Evolutionary conservation across 768 basidiomycete species (phyloP), one percentile per base, ranked within the genome.

Genomic region (Tylopilus balloui): DNA sequence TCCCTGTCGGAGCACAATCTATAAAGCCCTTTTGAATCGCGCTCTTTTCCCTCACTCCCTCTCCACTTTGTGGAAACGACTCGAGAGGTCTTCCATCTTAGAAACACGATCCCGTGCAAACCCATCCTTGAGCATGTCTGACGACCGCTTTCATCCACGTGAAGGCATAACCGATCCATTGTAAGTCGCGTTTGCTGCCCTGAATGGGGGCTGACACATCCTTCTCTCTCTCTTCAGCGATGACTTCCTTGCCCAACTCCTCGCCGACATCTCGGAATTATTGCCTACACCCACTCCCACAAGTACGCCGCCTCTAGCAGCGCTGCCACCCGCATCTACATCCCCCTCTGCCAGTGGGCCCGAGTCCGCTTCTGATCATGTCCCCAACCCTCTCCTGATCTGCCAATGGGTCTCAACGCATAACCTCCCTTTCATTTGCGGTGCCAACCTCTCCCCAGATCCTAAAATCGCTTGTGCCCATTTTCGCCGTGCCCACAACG

Each of bases 221-320:
- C 24, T 23, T 34, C 14, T 19, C 23, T 40, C 17, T n/a, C 23
- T 40, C 17, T n/a, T 31, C 42, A 60, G 59, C 11, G 28, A 47
- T 17, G 43, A 54, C 9, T 50, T 61, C 8, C 31, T 60, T 3
- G 55, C 59, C 0, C 55, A 37, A 14, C 29, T 60, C 4, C 31
- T 58, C 9, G 12, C 17, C 1, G 45, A 58, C 41, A 41, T 45
- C 20, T 41, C 51, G 0, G 48, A 42, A 2, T 17, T 42, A 7
- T 6, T 47, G 10, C 42, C 54, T 9, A 4, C 6, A 4, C 23
- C 32, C 6, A 17, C 37, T 15, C 5, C 21, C 8, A 27, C 17
- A 2, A 17, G 19, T 1, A 6, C 24, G 3, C 11, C 27, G 20
- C 23, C 29, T 15, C 19, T n/a, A n/a, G n/a, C n/a, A n/a, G n/a